Evolutionary conservation across 2,329 filamentous ascomycete genomes (phyloP), one percentile per base, ranked within the genome.

Genomic region (Lojkania enalia): DNA sequence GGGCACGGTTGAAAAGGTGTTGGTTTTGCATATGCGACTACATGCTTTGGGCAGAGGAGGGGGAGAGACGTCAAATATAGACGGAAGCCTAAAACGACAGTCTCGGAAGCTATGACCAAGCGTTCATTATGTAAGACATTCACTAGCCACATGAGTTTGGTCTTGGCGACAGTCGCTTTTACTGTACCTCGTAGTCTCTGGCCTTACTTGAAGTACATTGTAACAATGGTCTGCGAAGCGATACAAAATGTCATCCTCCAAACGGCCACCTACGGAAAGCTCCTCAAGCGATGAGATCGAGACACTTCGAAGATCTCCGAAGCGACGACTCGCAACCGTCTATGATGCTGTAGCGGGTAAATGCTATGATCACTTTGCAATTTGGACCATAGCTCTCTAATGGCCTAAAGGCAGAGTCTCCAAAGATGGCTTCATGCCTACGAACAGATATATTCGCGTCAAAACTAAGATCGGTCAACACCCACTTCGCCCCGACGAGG

Each of bases 261-360:
- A 50, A 30, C 51, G 52, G 11, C 47, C 46, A 4, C 25, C 35
- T 6, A 52, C 57, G 13, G 56, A 56, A 7, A 20, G 38, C 2
- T 51, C 52, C 13, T 48, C 35, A 18, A 50, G 40, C 29, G 50
- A 55, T 32, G 52, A 51, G 16, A 5, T 5, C 5, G 35, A 41
- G 7, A 7, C 36, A 2, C 35, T 37, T 11, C 38, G 40, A 39
- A 46, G 35, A 20, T 31, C 47, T 30, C 49, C 48, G 13, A 65
- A 64, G 56, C 73, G 74, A 36, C 57, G 64, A 35, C 9, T 20
- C 9, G 76, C 79, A 30, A 88, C 78, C 15, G 69, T 90, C 15
- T 90, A 86, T 67, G 86, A 90, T 69, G 86, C 85, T 13, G 84
- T 88, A 42, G 85, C 85, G 58, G 85, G 85, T 86, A 56, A 43